phyloP scores from a whole-genome alignment of 192 early-diverging fungal species.

The Lobulomyces angularis region DNA sequence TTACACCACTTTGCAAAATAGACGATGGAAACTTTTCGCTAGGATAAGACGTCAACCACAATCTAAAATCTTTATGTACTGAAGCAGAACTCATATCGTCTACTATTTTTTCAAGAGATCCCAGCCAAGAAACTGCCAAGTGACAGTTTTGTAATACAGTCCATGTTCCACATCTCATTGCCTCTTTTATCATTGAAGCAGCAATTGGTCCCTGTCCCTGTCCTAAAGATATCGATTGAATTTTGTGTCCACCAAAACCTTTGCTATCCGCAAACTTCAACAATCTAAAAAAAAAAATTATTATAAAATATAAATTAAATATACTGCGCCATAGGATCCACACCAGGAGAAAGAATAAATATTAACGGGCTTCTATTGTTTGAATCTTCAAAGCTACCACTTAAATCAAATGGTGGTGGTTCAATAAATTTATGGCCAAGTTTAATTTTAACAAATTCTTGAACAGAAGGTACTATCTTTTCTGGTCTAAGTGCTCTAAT shows the following conservation, averaged over 20 bases:
- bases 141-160: conserved; percentile 57
- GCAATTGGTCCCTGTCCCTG: conserved; percentile 56
- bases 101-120: conserved; percentile 41
- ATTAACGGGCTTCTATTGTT: conserved; percentile 38
- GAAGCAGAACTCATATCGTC: conserved; percentile 39
- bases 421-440: conserved; percentile 56
- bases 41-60: conserved; percentile 52
- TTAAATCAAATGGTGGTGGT: conserved; percentile 49
- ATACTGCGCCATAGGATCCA: conserved; percentile 54
- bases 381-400: conserved; percentile 47
- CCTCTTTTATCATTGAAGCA: conserved; percentile 44
- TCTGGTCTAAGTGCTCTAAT: conserved; percentile 40
- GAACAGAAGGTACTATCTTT: conserved; percentile 35
- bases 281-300: conserved; percentile 20
- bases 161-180: conserved; percentile 44
- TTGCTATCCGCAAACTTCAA: conserved; percentile 54
- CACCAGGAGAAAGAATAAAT: conserved; percentile 52
- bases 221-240: conserved; percentile 45
- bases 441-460: conserved; percentile 47
- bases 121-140: conserved; percentile 47
- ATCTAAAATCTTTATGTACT: conserved; percentile 41
- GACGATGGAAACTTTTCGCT: conserved; percentile 42
- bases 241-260: conserved; percentile 37
- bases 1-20: conserved; percentile 43
- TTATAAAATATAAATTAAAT: conserved; percentile 11